Base-by-base conservation (phyloP, 148 eudicot species). In the Heliosperma pusillum region DNA sequence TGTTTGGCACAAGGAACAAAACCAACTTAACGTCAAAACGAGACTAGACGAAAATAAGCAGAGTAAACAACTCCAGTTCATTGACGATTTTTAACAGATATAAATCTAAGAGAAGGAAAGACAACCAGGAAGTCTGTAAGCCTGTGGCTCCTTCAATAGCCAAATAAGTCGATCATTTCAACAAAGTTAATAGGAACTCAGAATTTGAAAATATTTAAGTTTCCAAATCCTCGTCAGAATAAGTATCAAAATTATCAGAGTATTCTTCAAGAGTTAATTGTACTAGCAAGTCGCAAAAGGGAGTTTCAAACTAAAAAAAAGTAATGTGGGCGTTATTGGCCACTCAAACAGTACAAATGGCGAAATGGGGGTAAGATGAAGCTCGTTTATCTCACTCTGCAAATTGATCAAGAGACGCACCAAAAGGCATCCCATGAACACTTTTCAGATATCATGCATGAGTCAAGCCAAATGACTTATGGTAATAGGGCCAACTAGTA, bases 1-100 rank as follows among this genome's bases (percentile, higher is more conserved):
- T 95, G 85, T 21, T 78, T 85, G 76, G 40, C 47, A 66, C 66
- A 58, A 76, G 55, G 22, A 45, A 27, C 10, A 45, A 27, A 7
- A 71, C 45, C 29, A 17, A 63, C 27, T 68, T 74, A 69, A 75
- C 8, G 24, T 29, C 16, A 45, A 10, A 70, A 69, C 12, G 15
- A 27, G 40, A 61, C 40, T 70, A 52, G 33, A n/a, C 29, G 20
- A 59, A 20, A 29, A 58, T 10, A 7, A 57, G 30, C 57, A 20
- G 29, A 82, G 70, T 52, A 29, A 56, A 13, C 25, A 24, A 66
- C 45, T 65, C 22, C 4, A 27, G 66, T 44, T 68, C 47, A 16
- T 1, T 50, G 55, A 2, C 19, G 55, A 13, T 50, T 50, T 50
- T 13, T 50, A 50, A 50, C 55, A 50, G 55, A 50, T 13, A 12